Evolutionary conservation across 805 yeast species (phyloP).

Genomic region (Yarrowia bubula): DNA sequence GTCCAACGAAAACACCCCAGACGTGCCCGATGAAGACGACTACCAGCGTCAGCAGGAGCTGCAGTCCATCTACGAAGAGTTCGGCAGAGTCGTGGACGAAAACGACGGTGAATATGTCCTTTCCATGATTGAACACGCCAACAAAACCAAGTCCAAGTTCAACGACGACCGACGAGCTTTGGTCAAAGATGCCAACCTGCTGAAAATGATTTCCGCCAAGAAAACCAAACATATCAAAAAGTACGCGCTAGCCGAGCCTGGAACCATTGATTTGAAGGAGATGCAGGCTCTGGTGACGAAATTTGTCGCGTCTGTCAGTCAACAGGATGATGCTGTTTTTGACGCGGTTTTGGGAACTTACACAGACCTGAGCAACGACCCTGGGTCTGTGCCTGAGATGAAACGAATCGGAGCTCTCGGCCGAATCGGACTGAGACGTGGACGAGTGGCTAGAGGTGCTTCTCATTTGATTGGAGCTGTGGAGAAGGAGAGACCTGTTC

Average conservation of each 20-base stretch:
- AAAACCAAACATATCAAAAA: constrained; percentile 9
- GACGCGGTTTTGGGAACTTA: not conserved
- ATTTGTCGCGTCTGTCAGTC: not conserved
- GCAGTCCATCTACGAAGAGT: not conserved
- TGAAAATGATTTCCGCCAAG: not conserved
- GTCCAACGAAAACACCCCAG: not conserved
- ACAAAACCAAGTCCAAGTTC: not conserved
- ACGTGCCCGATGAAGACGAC: not conserved
- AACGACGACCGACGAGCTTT: constrained; percentile 15
- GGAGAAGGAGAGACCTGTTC: not conserved
- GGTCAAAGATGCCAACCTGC: constrained; percentile 7
- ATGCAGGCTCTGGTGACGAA: not conserved
- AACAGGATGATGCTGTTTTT: not conserved
- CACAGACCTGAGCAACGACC: not conserved
- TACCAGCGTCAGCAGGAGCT: not conserved
- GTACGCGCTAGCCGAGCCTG: constrained; percentile 7
- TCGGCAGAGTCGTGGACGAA: not conserved
- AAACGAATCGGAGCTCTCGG: not conserved
- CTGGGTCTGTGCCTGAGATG: not conserved
- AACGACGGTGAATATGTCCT: not conserved
- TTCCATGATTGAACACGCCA: not conserved
- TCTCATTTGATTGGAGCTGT: constrained; percentile 11
- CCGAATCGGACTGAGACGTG: not conserved
- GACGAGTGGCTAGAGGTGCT: constrained; percentile 3
- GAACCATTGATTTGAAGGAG: not conserved